A percentile compares a stretch with the other conserved stretches of the same genome.
These are phyloP conservation scores for Zalerion maritima DNA, from an alignment of 495 filamentous ascomycete genomes.

Conservation along the genomic window DNA sequence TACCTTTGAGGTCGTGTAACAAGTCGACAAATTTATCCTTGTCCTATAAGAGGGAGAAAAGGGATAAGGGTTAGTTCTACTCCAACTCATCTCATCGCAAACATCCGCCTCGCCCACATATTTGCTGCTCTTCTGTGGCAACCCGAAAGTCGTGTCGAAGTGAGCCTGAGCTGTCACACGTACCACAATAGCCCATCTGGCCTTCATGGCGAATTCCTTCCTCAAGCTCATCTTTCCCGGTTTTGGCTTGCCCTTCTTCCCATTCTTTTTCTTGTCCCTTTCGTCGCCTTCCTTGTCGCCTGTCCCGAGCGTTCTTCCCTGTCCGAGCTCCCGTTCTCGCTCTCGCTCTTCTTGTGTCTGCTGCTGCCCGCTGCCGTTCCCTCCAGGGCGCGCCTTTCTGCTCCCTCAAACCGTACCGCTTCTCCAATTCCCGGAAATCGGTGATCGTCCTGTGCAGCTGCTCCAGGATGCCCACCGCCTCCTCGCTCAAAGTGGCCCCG, in stretches of 20 bases:
- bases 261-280: background rate
- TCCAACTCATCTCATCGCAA: too few species aligned
- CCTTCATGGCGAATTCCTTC: conserved; percentile 14
- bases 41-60: conserved; percentile 7
- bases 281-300: background rate
- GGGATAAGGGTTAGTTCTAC: too few species aligned
- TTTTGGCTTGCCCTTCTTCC: conserved; percentile 3
- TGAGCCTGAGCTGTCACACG: background rate
- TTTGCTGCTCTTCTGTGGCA: too few species aligned
- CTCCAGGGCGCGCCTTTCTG: conserved; percentile 5
- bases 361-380: background rate
- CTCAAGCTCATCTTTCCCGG: conserved; percentile 5
- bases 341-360: background rate
- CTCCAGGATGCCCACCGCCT: conserved; percentile 16
- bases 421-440: conserved; percentile 22
- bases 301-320: conserved; percentile 1
- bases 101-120: background rate
- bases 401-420: conserved; percentile 20
- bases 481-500: too few species aligned
- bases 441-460: conserved; percentile 20
- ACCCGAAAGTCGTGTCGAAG: too few species aligned
- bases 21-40: conserved; percentile 24
- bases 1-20: conserved; percentile 16
- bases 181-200: conserved; percentile 19
- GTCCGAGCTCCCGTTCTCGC: background rate